phyloP scores from a whole-genome alignment of 345 rosid genomes.

The Brassica rapa region DNA sequence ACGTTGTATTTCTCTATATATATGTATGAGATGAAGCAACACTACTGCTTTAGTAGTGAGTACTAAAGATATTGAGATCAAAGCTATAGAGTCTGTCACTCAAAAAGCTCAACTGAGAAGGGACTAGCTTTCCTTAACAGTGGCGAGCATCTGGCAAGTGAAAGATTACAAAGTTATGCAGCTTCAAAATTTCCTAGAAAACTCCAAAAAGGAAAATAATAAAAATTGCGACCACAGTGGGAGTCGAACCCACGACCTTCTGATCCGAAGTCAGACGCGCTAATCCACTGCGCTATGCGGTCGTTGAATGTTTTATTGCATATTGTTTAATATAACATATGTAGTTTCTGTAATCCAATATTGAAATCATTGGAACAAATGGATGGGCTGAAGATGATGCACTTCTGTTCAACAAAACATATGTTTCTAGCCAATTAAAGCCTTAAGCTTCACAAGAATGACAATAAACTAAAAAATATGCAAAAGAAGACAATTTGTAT shows the following conservation, averaged over 20 bases:
- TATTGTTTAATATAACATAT: no score
- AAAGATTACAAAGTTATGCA: neutral
- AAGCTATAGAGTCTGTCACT: neutral
- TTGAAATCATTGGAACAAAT: neutral
- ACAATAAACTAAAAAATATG: neutral
- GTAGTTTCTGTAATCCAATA: neutral
- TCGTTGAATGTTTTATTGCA: neutral
- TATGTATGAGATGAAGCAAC: constrained; percentile 8
- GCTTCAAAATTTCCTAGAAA: neutral
- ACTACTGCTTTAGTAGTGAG: neutral
- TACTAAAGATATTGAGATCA: neutral
- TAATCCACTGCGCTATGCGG: constrained; percentile 99
- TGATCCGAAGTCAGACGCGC: constrained; percentile 99
- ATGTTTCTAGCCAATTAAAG: neutral
- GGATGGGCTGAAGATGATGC: neutral
- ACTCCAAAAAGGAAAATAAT: neutral
- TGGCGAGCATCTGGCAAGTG: neutral
- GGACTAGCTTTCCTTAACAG: neutral
- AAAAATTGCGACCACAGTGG: constrained; percentile 39
- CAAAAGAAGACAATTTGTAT: neutral
- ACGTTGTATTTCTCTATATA: neutral
- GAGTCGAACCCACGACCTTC: constrained; percentile 98
- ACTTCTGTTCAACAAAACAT: neutral
- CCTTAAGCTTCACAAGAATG: neutral
- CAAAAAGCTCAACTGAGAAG: neutral